These are phyloP conservation scores for Beta lomatogona DNA, from an alignment of 179 eudicot genomes.

Conservation along the genomic window DNA sequence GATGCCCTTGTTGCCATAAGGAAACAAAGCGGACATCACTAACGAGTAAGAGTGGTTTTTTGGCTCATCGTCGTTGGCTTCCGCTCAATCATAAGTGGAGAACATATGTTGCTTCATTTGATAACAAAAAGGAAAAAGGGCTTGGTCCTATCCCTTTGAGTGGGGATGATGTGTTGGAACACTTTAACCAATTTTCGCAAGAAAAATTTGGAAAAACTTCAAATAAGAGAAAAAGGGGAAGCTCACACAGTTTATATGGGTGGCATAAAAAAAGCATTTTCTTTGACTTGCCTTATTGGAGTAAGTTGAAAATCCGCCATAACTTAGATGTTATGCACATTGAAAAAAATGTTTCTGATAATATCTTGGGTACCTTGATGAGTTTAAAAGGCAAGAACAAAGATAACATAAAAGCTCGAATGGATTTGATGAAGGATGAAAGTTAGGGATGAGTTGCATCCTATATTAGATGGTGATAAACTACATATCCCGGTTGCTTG, in stretches of 20 bases:
- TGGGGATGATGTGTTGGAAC: constrained; percentile 2
- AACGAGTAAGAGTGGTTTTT: not conserved
- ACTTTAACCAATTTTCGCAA: not conserved
- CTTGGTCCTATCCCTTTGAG: not conserved
- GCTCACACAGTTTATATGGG: constrained; percentile 2
- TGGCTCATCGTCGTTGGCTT: constrained; percentile 6
- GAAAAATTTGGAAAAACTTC: not conserved
- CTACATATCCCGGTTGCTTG: not conserved
- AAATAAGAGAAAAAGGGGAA: not conserved
- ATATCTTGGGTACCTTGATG: constrained; percentile 4
- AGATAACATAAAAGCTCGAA: not conserved
- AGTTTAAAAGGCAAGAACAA: constrained; percentile 14
- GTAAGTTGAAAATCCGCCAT: not conserved
- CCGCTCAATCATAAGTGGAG: constrained; percentile 7
- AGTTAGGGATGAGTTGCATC: not conserved
- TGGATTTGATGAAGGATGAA: constrained; percentile 5
- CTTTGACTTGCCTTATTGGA: constrained; percentile 19
- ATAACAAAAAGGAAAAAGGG: not conserved
- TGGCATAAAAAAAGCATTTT: constrained; percentile 15
- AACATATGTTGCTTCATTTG: not conserved
- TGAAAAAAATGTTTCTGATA: constrained; percentile 16
- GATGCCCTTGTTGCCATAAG: too few species aligned
- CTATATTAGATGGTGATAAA: not conserved
- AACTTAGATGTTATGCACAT: constrained; percentile 21
- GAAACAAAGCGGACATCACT: not conserved